phyloP scores from a whole-genome alignment of 1,284 basidiomycete genomes.

The Fistulina hepatica region DNA sequence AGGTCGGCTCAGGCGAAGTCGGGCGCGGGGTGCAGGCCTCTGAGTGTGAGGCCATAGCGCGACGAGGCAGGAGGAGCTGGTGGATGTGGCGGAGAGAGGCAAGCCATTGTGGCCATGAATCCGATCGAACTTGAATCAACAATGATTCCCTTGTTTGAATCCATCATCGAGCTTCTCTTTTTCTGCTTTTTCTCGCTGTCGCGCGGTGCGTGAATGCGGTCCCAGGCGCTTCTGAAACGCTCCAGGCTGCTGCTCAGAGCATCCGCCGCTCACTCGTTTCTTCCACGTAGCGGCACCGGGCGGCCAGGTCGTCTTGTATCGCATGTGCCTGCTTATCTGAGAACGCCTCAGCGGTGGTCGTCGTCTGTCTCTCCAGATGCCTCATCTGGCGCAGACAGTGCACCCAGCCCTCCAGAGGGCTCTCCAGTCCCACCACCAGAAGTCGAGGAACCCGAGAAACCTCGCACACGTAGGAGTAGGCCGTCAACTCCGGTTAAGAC shows the following conservation, averaged over 20 bases:
- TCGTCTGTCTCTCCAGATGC: conserved; percentile 10
- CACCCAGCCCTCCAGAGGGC: not conserved
- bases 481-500: conserved; percentile 19
- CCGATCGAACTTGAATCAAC: too few species aligned
- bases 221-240: conserved; percentile 40
- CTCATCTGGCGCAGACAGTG: conserved; percentile 9
- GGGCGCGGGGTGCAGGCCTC: not conserved
- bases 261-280: conserved; percentile 15
- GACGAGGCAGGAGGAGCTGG: not conserved
- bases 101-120: too few species aligned
- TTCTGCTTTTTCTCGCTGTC: not conserved
- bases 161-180: too few species aligned
- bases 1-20: conserved; percentile 9
- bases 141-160: too few species aligned
- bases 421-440: not conserved
- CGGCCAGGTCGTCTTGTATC: conserved; percentile 25
- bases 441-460: not conserved
- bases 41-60: not conserved
- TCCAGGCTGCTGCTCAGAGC: conserved; percentile 37
- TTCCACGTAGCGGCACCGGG: conserved; percentile 19
- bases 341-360: conserved; percentile 2
- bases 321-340: conserved; percentile 18
- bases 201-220: conserved; percentile 31
- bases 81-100: not conserved
- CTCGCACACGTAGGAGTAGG: conserved; percentile 20